Conservation (phyloP, 192 early-diverging fungal genomes). For the Coemansia sp. region DNA sequence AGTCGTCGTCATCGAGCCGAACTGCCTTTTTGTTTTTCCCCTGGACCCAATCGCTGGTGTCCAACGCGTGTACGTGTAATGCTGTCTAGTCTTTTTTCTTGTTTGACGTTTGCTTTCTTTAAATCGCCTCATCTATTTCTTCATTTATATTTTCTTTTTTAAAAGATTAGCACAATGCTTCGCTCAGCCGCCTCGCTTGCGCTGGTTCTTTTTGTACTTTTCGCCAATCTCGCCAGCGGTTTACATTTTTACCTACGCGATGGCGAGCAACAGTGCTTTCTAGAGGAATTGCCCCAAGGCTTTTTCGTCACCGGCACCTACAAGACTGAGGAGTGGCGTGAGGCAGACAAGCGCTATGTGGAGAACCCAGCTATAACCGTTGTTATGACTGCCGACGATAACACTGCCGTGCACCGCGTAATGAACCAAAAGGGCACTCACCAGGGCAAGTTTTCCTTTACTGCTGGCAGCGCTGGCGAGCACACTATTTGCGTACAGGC, state of each 20-base stretch:
- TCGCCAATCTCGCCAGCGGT: conserved; percentile 47
- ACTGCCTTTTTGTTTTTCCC: not conserved
- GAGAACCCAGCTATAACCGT: conserved; percentile 67
- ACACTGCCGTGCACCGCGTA: conserved; percentile 52
- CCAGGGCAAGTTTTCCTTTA: conserved; percentile 89
- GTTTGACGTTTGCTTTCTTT: too few species aligned
- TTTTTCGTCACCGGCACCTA: conserved; percentile 85
- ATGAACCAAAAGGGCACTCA: conserved; percentile 75
- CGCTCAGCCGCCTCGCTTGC: conserved; percentile 30
- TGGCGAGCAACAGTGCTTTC: conserved; percentile 86
- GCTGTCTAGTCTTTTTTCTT: too few species aligned
- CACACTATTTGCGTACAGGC: conserved; percentile 89
- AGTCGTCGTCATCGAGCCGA: too few species aligned
- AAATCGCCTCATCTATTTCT: not conserved
- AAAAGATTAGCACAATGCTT: conserved; percentile 18
- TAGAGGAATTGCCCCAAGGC: conserved; percentile 91
- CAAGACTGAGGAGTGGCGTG: conserved; percentile 82
- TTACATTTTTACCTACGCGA: conserved; percentile 95
- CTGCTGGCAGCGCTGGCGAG: conserved; percentile 84
- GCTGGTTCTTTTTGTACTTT: conserved; percentile 16
- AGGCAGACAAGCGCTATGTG: conserved; percentile 60
- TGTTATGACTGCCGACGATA: conserved; percentile 73
- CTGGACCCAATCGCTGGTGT: not conserved
- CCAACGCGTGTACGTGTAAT: not conserved
- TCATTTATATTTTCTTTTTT: not conserved